phyloP scores from a whole-genome alignment of 2,329 filamentous ascomycete genomes.

The Ceratocystiopsis sp. region DNA sequence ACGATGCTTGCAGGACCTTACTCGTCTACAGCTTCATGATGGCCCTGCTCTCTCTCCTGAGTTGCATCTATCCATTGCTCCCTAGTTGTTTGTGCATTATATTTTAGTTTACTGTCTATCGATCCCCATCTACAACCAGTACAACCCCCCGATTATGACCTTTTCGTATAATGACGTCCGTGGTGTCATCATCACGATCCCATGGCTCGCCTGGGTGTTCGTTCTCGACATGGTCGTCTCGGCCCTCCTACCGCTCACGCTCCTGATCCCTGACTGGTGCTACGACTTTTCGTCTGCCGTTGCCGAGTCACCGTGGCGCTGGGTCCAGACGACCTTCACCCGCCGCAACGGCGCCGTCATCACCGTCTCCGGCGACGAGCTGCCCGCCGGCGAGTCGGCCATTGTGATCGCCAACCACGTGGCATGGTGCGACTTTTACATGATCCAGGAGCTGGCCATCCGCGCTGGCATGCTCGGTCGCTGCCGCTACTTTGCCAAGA shows the following conservation, averaged over 20 bases:
- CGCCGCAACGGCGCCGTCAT: constrained; percentile 34
- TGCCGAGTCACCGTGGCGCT: constrained; percentile 36
- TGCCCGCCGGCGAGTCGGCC: constrained; percentile 38
- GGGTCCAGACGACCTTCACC: constrained; percentile 41
- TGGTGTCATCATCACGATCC: constrained; percentile 24
- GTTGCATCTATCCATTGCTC: no score
- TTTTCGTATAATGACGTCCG: constrained; percentile 21
- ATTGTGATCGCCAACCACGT: constrained; percentile 45
- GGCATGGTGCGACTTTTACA: constrained; percentile 46
- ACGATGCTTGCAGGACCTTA: no score
- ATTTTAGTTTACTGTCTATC: no score
- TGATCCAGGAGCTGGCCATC: constrained; percentile 41
- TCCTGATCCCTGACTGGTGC: constrained; percentile 28
- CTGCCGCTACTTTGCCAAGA: constrained; percentile 46
- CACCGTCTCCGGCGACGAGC: constrained; percentile 30
- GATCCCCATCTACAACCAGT: neutral
- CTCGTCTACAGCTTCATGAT: no score
- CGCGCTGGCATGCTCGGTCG: constrained; percentile 39
- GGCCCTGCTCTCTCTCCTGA: no score
- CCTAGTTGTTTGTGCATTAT: no score
- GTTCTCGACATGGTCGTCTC: constrained; percentile 34
- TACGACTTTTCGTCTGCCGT: constrained; percentile 38
- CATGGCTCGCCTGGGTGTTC: constrained; percentile 36
- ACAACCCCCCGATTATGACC: no score
- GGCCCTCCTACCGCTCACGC: constrained; percentile 28